A percentile compares a stretch with the other conserved stretches of the same genome.
Evolutionary conservation across 129 eudicot species (phyloP).

Genomic region (Lonicera japonica): DNA sequence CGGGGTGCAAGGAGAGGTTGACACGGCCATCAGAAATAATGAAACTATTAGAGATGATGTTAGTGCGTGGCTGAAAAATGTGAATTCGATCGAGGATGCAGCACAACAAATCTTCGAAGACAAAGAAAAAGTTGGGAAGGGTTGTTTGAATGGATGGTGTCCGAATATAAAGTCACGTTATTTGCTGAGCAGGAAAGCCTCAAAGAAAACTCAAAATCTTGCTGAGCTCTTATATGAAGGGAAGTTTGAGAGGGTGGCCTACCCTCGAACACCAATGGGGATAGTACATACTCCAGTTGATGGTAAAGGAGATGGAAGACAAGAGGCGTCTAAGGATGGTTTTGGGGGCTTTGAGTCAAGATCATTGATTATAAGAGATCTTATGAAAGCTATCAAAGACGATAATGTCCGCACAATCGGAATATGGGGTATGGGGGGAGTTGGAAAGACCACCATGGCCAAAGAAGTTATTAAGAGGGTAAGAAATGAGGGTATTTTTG

Average conservation of each 20-base stretch:
- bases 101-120: not conserved
- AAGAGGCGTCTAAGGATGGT: not conserved
- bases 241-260: not conserved
- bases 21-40: conserved; percentile 1
- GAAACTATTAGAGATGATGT: not conserved
- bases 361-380: not conserved
- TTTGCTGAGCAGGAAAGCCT: conserved; percentile 12
- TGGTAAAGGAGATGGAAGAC: no score
- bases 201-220: not conserved
- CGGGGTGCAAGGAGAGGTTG: not conserved
- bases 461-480: not conserved
- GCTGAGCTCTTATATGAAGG: not conserved
- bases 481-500: not conserved
- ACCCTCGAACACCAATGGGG: not conserved
- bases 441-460: conserved; percentile 16
- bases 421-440: conserved; percentile 18
- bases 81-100: not conserved
- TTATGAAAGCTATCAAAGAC: conserved; percentile 8
- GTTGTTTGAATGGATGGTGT: no score
- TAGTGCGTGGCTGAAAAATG: conserved; percentile 5
- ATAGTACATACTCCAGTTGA: no score
- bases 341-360: conserved; percentile 2
- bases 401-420: not conserved
- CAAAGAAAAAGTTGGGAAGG: not conserved
- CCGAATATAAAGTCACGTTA: conserved; percentile 7